Evolutionary conservation across 148 eudicot species (phyloP), one percentile per base, ranked within the genome.

Genomic region (Heliosperma pusillum): DNA sequence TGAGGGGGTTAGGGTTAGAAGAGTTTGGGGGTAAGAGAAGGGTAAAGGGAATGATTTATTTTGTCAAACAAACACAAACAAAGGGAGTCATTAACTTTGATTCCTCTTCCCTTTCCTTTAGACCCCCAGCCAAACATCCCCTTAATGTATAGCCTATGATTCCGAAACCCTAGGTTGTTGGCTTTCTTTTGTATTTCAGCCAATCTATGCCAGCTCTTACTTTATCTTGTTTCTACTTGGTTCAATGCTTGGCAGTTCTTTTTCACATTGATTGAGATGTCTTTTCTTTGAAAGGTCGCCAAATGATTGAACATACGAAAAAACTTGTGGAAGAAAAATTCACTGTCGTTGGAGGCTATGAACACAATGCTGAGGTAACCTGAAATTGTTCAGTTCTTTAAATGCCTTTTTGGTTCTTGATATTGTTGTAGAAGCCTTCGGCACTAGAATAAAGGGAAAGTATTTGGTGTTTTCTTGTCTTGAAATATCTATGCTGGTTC

Each of bases 291-390:
- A 36, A 79, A 95, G 99, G 99, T 80, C 97, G 99, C 40, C 96
- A 92, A 67, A 95, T 95, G 99, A 92, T 95, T 80, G 97, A 95
- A 72, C 97, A 90, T 78, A 95, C 99, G 69, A 92, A 90, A 75
- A 95, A 87, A 80, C 93, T 95, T 25, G 97, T 95, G 78, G 99
- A 90, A 85, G 94, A 92, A 50, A 95, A 88, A 69, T 95, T 95
- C 79, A 92, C 90, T 50, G 81, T 83, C 53, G 78, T 78, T 81
- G 90, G 86, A 63, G 96, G 97, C 75, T 92, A 90, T 78, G 91
- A 92, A 67, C 94, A 90, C 80, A 95, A 80, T 80, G 97, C 96
- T 67, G 97, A 95, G 99, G 99, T 95, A 86, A 75, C 17, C 17
- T 13, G 33, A 26, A 26, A 50, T 6, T 25, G 27, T n/a, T 64